A percentile compares a stretch with the other conserved stretches of the same genome.
Evolutionary conservation across 441 rosid genomes (phyloP).

Genomic region (Metrosideros polymorpha): DNA sequence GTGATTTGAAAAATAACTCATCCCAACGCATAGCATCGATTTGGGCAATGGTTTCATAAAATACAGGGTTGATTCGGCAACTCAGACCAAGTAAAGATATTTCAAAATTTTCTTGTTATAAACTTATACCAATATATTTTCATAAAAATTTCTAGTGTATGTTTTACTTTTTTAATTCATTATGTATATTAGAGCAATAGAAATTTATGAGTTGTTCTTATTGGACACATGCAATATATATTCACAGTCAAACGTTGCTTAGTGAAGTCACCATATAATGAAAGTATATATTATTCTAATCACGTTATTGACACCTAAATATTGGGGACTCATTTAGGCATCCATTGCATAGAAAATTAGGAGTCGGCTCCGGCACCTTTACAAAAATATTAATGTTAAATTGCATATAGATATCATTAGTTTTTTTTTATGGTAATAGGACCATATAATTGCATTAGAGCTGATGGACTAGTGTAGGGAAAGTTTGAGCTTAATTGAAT

Average conservation of each 20-base stretch:
- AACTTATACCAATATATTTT: background rate
- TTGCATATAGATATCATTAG: too few relatives aligned
- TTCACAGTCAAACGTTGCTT: background rate
- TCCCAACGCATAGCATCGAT: background rate
- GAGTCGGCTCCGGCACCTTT: too few relatives aligned
- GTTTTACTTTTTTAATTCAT: background rate
- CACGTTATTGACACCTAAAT: too few relatives aligned
- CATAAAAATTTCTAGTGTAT: background rate
- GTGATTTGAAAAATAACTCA: background rate
- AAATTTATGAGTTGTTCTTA: background rate
- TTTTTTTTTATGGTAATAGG: too few relatives aligned
- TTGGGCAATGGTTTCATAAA: background rate
- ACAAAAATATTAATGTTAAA: too few relatives aligned
- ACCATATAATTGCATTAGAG: too few relatives aligned
- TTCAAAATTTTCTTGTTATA: background rate
- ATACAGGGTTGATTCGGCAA: background rate
- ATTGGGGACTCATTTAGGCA: too few relatives aligned
- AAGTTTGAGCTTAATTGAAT: too few relatives aligned
- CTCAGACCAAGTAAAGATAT: background rate
- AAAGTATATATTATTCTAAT: background rate
- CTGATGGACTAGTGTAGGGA: too few relatives aligned
- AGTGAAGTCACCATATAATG: background rate
- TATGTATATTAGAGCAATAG: background rate
- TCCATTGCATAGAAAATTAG: too few relatives aligned
- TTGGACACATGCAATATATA: background rate